Base-by-base conservation (phyloP, 2,329 filamentous ascomycete species). In the Exophiala xenobiotica region DNA sequence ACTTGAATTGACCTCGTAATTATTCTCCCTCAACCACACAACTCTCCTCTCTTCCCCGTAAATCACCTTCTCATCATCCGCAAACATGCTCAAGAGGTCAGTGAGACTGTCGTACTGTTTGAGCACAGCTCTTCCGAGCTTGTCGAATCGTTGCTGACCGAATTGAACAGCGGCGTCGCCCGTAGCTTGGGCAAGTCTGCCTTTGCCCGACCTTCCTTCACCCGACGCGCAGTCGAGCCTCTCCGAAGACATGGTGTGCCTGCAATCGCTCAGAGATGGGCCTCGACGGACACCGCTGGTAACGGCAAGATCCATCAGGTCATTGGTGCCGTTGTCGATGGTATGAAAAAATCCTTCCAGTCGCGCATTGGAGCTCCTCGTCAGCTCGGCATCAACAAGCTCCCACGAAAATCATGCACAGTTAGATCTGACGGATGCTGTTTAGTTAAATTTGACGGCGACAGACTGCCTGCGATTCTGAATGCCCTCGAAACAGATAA, bases 301-400 rank as follows among this genome's bases (percentile, higher is more conserved):
- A 72, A 78, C 72, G 85, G 85, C 70, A 85, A 81, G 75, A 79
- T 84, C 70, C 78, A 82, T 72, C 78, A 90, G 79, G 91, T 96
- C 76, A 96, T 96, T 79, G 91, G 93, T 88, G 92, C 93, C 80
- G 91, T 97, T 74, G 93, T 97, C 68, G 93, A 97, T 79, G 90
- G 90, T 95, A 81, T 79, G 88, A 54, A 59, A 63, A 59, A 50
- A 40, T 49, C 37, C 48, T 52, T 52, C 38, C 18, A 74, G 69
- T 70, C 69, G 46, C 41, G 68, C 64, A 68, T 65, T 65, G 65
- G 62, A 64, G 57, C 61, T 64, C 63, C 67, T 67, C 65, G 65
- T 61, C 65, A 35, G 69, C 70, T 68, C 52, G 59, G 58, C 40
- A 43, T 64, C 65, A 61, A 63, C 61, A 54, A 64, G 54, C 29